Evolutionary conservation across 2,329 filamentous ascomycete species (phyloP).

Genomic region (Ophiostoma tasmaniense): DNA sequence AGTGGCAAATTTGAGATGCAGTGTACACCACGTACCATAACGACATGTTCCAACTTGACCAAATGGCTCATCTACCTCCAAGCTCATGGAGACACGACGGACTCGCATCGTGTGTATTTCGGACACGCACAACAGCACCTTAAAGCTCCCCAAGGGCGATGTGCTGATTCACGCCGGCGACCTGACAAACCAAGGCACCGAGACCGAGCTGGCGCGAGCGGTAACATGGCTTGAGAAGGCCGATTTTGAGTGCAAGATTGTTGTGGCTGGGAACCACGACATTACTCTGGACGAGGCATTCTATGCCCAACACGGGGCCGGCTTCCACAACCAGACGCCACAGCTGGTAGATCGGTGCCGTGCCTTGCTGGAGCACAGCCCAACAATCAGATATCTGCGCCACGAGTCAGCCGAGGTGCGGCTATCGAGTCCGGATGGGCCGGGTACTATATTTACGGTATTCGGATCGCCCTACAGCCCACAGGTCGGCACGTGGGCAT

Average conservation of each 20-base stretch:
- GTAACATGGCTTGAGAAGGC: slow-evolving; percentile 59
- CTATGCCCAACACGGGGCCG: slow-evolving; percentile 42
- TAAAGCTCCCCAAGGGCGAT: slow-evolving; percentile 61
- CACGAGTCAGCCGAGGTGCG: slow-evolving; percentile 48
- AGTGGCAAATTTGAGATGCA: not conserved
- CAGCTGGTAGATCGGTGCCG: slow-evolving; percentile 48
- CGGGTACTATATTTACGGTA: slow-evolving; percentile 53
- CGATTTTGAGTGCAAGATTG: slow-evolving; percentile 61
- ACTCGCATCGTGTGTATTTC: slow-evolving; percentile 67
- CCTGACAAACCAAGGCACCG: slow-evolving; percentile 63
- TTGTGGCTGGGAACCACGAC: slow-evolving; percentile 69
- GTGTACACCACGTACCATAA: not conserved
- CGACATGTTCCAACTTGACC: too few species aligned
- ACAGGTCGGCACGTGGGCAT: slow-evolving; percentile 52
- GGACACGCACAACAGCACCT: slow-evolving; percentile 62
- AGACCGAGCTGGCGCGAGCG: slow-evolving; percentile 35
- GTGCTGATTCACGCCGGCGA: slow-evolving; percentile 71
- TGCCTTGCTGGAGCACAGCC: slow-evolving; percentile 43
- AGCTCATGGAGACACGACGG: slow-evolving; percentile 26
- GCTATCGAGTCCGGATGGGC: slow-evolving; percentile 46
- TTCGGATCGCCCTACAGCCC: slow-evolving; percentile 66
- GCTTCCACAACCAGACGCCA: slow-evolving; percentile 48
- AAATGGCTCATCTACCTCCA: not conserved
- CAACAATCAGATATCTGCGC: slow-evolving; percentile 55
- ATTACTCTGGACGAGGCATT: slow-evolving; percentile 60